Evolutionary conservation across 1,139 yeast species (phyloP), one percentile per base, ranked within the genome.

Genomic region (Meyerozyma sp.): DNA sequence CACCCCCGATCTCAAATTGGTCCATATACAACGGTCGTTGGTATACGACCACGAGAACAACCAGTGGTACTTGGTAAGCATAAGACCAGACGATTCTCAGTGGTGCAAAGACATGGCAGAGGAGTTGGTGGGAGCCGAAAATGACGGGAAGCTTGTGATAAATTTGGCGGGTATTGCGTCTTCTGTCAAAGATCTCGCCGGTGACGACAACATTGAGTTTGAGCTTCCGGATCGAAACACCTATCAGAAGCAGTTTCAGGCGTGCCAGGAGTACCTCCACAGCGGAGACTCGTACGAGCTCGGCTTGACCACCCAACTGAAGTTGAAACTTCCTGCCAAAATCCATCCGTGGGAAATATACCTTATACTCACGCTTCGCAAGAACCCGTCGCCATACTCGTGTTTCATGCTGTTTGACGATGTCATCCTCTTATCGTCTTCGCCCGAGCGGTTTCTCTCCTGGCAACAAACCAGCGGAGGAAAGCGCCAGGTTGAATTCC

Each of bases 251-350:
- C 81, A 79, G 41, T 87, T 90, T 55, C 58, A 69, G 1, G 51
- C 66, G 43, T 88, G 96, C 58, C 95, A 89, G 61, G 75, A 79
- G 18, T 81, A 67, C 50, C 71, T 94, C 39, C 80, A 75, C 44
- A 67, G 82, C 4, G 99, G 99, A 9, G 95, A 93, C 57, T 90
- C 98, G 1, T 94, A 94, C 57, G 99, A 94, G 59, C 73, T 94
- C 23, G 93, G 98, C 58, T 72, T 93, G 35, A 93, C 98, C 0
- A 84, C 87, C 0, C 87, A 81, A 50, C 88, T 95, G 51, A 73
- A 71, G 43, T 74, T 91, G 20, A 64, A 61, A 20, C 67, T 82
- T 40, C 82, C 78, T 2, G 49, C 57, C 14, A 50, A 61, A 14
- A 55, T 80, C 13, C 52, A 71, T 4, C 75, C 95, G 0, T 93